Percentiles rank a stretch among this genome's conserved stretches.
Conservation (phyloP, 2,329 filamentous ascomycete genomes). For the Biscogniauxia mediterranea region DNA sequence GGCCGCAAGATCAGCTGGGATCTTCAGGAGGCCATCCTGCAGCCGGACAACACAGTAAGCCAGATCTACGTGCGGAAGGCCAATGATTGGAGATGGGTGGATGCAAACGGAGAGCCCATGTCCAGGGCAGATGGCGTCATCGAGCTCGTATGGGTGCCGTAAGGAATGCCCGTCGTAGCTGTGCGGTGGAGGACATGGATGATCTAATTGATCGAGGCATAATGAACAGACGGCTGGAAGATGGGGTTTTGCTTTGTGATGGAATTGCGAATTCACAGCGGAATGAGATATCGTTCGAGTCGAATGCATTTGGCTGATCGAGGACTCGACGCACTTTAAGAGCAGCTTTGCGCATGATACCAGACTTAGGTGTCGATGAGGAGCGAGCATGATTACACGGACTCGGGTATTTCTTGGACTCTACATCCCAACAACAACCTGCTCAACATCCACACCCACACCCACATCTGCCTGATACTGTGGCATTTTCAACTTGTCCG, state of each 20-base stretch:
- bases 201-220: slow-evolving; percentile 15
- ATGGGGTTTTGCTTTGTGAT: slow-evolving; percentile 14
- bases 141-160: slow-evolving; percentile 56
- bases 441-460: no score
- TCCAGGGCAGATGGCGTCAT: slow-evolving; percentile 53
- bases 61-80: slow-evolving; percentile 54
- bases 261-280: no score
- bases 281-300: no score
- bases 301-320: no score
- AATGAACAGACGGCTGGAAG: slow-evolving; percentile 9
- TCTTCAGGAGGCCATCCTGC: slow-evolving; percentile 47
- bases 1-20: slow-evolving; percentile 55
- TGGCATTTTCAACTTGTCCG: background rate
- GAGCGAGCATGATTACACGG: no score
- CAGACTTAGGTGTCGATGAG: no score
- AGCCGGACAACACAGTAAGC: slow-evolving; percentile 48
- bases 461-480: background rate
- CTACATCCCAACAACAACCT: no score
- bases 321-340: no score
- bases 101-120: slow-evolving; percentile 46
- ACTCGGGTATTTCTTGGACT: no score
- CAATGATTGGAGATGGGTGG: slow-evolving; percentile 53
- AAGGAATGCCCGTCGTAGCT: slow-evolving; percentile 8
- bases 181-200: slow-evolving; percentile 16
- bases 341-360: no score